Evolutionary conservation across 768 basidiomycete genomes (phyloP).

Genomic region (Trametes cinnabarina): DNA sequence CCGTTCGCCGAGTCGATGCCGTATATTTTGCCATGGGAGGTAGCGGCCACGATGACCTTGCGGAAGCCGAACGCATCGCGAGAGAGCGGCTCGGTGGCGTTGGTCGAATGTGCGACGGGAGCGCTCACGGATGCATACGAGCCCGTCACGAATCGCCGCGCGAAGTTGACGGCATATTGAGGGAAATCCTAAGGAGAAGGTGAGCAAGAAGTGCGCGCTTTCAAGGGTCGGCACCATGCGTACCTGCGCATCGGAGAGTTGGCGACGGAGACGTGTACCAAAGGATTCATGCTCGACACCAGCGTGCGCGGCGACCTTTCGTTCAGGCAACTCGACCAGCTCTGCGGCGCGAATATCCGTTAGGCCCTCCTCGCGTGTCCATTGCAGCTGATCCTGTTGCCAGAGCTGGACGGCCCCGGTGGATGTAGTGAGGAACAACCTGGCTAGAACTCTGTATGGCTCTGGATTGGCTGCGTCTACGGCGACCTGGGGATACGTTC

Average conservation of each 20-base stretch:
- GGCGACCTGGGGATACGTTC: conserved; percentile 40
- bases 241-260: conserved; percentile 61
- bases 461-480: conserved; percentile 48
- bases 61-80: conserved; percentile 86
- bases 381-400: conserved; percentile 57
- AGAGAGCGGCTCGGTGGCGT: conserved; percentile 40
- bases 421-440: conserved; percentile 61
- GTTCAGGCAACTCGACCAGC: conserved; percentile 78
- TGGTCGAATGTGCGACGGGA: conserved; percentile 32
- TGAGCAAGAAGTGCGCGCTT: not conserved
- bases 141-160: conserved; percentile 67
- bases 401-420: conserved; percentile 78
- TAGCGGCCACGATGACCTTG: conserved; percentile 76
- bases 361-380: conserved; percentile 82
- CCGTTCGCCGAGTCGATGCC: conserved; percentile 82
- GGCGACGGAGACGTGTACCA: conserved; percentile 49
- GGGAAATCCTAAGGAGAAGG: conserved; percentile 57
- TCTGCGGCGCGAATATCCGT: conserved; percentile 60
- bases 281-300: conserved; percentile 46
- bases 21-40: conserved; percentile 70
- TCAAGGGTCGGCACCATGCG: conserved; percentile 1
- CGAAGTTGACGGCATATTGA: conserved; percentile 62
- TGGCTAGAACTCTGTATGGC: conserved; percentile 36
- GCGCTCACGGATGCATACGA: conserved; percentile 54
- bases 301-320: conserved; percentile 36